Conservation (phyloP, 75 land plant species). For the Gnetum montanum region DNA sequence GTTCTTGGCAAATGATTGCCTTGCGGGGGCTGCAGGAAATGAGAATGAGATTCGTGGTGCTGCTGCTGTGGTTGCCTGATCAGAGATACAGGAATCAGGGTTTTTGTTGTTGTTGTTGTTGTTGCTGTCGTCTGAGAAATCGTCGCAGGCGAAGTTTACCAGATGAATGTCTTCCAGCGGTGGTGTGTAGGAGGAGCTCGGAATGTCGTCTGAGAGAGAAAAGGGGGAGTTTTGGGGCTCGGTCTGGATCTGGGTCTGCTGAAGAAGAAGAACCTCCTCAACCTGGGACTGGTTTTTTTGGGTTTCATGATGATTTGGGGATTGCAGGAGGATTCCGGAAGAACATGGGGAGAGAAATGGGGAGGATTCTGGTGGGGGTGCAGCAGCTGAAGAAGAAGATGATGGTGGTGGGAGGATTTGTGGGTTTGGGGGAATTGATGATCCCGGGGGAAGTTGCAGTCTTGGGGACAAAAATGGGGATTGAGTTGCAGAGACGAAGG, state of each 20-base stretch:
- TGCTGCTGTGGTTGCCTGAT: slow-evolving; percentile 20
- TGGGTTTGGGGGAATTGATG: no score
- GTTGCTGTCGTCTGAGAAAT: slow-evolving; percentile 27
- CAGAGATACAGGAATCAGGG: no score
- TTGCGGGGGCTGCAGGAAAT: slow-evolving; percentile 36
- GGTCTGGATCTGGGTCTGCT: no score
- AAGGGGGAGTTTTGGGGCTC: slow-evolving; percentile 16
- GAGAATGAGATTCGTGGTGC: no score
- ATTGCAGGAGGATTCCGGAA: not conserved
- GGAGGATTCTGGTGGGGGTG: not conserved
- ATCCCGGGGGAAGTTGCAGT: no score
- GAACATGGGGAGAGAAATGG: not conserved
- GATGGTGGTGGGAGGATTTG: no score
- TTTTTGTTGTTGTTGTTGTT: no score
- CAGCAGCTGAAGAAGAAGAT: not conserved
- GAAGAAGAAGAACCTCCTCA: no score
- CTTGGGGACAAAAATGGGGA: slow-evolving; percentile 80
- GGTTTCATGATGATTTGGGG: no score
- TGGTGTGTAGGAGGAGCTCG: slow-evolving; percentile 61
- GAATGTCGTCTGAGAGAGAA: slow-evolving; percentile 47
- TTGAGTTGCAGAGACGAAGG: slow-evolving; percentile 75
- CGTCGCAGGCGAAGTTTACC: slow-evolving; percentile 7
- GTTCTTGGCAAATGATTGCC: slow-evolving; percentile 34
- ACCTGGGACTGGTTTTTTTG: no score
- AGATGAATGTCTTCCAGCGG: slow-evolving; percentile 28